Evolutionary conservation across 371 early-diverging fungal species (phyloP).

Genomic region (Mucor plumbeus): DNA sequence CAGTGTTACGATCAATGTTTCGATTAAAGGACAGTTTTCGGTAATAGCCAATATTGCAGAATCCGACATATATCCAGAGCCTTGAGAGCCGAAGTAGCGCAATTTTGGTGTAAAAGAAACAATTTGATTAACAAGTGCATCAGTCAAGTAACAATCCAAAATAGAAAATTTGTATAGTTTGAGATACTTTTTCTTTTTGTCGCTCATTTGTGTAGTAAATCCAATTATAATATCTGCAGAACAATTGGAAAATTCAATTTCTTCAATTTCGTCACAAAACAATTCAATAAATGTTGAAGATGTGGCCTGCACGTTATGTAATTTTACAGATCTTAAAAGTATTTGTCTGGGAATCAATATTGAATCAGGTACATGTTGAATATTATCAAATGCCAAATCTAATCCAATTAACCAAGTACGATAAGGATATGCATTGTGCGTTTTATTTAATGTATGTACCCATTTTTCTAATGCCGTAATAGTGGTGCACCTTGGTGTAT

Average conservation of each 20-base stretch:
- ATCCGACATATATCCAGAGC: constrained; percentile 26
- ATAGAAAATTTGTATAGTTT: not conserved
- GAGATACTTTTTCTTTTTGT: not conserved
- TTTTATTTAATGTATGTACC: not conserved
- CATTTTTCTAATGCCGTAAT: not conserved
- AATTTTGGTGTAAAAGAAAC: not conserved
- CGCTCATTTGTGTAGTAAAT: not conserved
- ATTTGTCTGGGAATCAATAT: not conserved
- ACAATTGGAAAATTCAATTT: constrained; percentile 4
- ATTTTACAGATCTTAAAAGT: not conserved
- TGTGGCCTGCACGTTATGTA: not conserved
- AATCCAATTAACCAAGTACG: not conserved
- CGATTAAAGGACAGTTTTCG: constrained; percentile 19
- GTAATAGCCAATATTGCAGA: constrained; percentile 17
- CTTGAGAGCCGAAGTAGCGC: constrained; percentile 1
- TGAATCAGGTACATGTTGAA: not conserved
- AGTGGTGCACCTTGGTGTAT: constrained; percentile 6
- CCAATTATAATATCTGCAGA: not conserved
- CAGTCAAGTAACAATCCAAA: constrained; percentile 7
- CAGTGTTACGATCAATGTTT: constrained; percentile 19
- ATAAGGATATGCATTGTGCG: constrained; percentile 6
- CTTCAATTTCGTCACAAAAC: not conserved
- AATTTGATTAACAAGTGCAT: constrained; percentile 1
- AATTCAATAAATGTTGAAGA: not conserved
- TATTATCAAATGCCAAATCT: not conserved